phyloP scores from a whole-genome alignment of 306 rosid genomes.

The Ochetophila trinervis region DNA sequence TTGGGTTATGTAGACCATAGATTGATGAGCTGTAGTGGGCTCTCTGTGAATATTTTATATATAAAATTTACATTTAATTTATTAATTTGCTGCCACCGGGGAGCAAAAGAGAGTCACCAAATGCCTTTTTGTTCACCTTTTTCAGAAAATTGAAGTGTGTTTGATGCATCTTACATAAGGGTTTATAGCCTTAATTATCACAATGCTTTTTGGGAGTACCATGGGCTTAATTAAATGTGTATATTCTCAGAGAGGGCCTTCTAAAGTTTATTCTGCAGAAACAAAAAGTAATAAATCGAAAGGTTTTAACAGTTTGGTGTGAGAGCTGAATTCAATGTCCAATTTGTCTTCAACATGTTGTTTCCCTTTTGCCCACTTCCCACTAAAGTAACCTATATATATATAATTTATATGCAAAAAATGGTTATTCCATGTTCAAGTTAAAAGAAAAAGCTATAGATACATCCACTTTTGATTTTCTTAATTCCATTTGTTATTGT shows the following conservation, averaged over 20 bases:
- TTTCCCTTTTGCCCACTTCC: neutral
- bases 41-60: too few relatives aligned
- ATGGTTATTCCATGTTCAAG: too few relatives aligned
- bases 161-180: constrained; percentile 6
- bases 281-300: constrained; percentile 12
- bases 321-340: constrained; percentile 19
- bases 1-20: too few relatives aligned
- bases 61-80: too few relatives aligned
- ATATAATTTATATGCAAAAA: too few relatives aligned
- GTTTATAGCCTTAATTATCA: neutral
- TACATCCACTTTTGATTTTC: too few relatives aligned
- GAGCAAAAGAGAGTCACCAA: too few relatives aligned
- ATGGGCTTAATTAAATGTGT: neutral
- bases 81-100: too few relatives aligned
- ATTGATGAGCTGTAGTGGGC: too few relatives aligned
- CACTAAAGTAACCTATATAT: neutral
- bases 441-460: too few relatives aligned
- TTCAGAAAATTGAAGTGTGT: neutral
- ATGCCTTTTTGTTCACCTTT: neutral
- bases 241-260: constrained; percentile 9
- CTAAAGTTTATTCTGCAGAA: neutral
- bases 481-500: too few relatives aligned
- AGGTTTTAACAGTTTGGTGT: neutral
- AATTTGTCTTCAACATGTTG: constrained; percentile 16
- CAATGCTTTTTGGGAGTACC: constrained; percentile 3